Base-by-base conservation (phyloP, 257 asterid species). In the Rubia yunnanensis region DNA sequence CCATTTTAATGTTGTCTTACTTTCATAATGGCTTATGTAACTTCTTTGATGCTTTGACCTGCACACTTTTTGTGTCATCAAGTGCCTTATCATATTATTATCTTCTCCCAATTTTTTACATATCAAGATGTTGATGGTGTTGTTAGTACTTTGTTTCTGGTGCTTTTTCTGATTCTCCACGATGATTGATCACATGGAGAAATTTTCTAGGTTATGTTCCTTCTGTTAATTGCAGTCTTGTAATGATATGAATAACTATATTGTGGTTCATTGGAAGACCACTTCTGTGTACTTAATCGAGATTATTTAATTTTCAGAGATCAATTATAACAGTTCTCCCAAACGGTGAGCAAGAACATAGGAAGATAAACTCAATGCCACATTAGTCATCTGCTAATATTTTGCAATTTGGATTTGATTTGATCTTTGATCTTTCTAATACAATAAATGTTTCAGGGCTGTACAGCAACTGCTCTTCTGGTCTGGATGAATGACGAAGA, bases 401-500 rank as follows among this genome's bases (percentile, higher is more conserved):
- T 36, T 76, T 30, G 23, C 5, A 15, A 44, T 44, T 44, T 44
- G 50, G 66, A 13, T 61, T 61, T 5, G 38, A 50, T 70, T 3
- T 67, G 54, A 66, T 55, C 62, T 56, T 60, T 67, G 70, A 58
- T 57, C 35, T 44, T 72, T 66, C 62, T 75, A 75, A 67, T 27
- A 59, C 70, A 59, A 75, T 58, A 59, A 63, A 50, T 70, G 41
- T 86, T 79, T 80, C 95, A 94, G 99, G 99, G 99, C 62, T 94
- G 96, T 81, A 88, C 99, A 54, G 97, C 97, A 66, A 94, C 99
- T 10, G 84, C 85, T 80, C 92, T 94, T 71, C 91, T 94, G 80
- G 84, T 88, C 61, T 94, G 99, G 99, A 71, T 82, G 44, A 94
- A 88, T 62, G 80, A 74, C 56, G 81, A 78, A 65, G 84, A 76